Percentiles rank a stretch among this genome's conserved stretches.
Conservation (phyloP, 768 basidiomycete species). For the Lyophyllum atratum region DNA sequence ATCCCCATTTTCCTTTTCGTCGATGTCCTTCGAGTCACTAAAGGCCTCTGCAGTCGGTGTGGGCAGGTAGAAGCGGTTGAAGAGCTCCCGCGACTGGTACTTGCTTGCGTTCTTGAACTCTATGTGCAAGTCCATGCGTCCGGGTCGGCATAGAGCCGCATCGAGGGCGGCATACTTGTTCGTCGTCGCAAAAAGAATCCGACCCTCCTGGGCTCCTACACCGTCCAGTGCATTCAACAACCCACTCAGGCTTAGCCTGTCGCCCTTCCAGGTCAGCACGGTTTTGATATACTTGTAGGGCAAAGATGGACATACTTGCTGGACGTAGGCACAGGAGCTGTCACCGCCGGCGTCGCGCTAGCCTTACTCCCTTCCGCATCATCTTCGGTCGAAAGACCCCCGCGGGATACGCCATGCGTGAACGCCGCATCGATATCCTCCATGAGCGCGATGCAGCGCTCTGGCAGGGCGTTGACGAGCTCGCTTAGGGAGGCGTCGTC, state of each 20-base stretch:
- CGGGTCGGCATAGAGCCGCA: slow-evolving; percentile 63
- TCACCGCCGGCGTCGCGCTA: background rate
- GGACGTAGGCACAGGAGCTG: background rate
- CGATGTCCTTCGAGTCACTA: slow-evolving; percentile 6
- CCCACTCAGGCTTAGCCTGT: slow-evolving; percentile 60
- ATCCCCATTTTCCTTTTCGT: background rate
- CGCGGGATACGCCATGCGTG: slow-evolving; percentile 31
- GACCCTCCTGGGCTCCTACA: slow-evolving; percentile 67
- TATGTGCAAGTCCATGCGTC: slow-evolving; percentile 69
- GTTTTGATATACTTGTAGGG: background rate
- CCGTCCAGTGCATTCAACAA: slow-evolving; percentile 72
- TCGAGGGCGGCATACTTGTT: slow-evolving; percentile 63
- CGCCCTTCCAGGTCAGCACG: background rate
- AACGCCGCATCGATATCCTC: slow-evolving; percentile 77
- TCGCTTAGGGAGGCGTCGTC: slow-evolving; percentile 56
- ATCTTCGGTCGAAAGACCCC: slow-evolving; percentile 2
- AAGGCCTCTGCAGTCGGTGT: slow-evolving; percentile 12
- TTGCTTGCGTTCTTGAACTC: slow-evolving; percentile 63
- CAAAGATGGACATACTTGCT: slow-evolving; percentile 14
- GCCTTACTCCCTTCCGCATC: background rate
- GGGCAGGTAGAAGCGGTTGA: slow-evolving; percentile 59
- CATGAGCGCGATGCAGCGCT: slow-evolving; percentile 63
- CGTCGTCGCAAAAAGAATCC: slow-evolving; percentile 72
- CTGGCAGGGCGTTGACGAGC: slow-evolving; percentile 54
- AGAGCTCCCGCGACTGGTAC: slow-evolving; percentile 59